Evolutionary conservation across 192 early-diverging fungal species (phyloP).

Genomic region (Mortierella claussenii): DNA sequence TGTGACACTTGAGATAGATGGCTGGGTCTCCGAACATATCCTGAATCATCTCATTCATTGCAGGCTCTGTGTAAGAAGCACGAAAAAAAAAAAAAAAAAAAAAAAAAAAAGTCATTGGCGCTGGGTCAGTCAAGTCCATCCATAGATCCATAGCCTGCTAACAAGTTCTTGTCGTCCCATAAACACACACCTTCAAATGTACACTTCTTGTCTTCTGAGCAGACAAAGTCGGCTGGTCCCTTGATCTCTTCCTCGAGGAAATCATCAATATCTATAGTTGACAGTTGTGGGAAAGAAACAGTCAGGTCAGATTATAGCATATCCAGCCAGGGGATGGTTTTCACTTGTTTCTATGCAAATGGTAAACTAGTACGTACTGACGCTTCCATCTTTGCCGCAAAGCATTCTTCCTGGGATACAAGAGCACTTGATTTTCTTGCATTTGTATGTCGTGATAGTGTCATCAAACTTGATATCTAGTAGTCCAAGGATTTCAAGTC

Average conservation of each 20-base stretch:
- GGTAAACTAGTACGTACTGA: conserved; percentile 75
- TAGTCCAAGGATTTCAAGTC: not conserved
- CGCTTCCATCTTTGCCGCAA: conserved; percentile 83
- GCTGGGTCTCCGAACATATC: conserved; percentile 84
- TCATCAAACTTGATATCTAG: conserved; percentile 57
- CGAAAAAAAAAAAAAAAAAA: conserved; percentile 17
- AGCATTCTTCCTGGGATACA: conserved; percentile 85
- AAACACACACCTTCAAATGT: conserved; percentile 68
- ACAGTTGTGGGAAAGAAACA: no score
- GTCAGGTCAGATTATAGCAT: no score
- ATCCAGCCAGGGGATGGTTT: no score
- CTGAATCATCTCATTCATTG: conserved; percentile 86
- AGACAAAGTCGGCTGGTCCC: conserved; percentile 81
- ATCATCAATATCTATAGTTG: conserved; percentile 73
- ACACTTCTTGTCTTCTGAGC: conserved; percentile 64
- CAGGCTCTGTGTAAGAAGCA: conserved; percentile 63
- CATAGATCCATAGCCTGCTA: no score
- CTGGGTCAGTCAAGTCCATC: no score
- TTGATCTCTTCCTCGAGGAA: conserved; percentile 81
- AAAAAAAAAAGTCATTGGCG: no score
- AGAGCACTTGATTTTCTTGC: conserved; percentile 79
- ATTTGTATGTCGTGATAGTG: conserved; percentile 72
- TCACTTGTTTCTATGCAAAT: no score
- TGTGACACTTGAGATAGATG: conserved; percentile 80
- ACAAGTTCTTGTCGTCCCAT: no score